A percentile compares a stretch with the other conserved stretches of the same genome.
These are phyloP conservation scores for Wallacemonas collosoma DNA, from an alignment of 208 protist genomes.

Conservation along the genomic window DNA sequence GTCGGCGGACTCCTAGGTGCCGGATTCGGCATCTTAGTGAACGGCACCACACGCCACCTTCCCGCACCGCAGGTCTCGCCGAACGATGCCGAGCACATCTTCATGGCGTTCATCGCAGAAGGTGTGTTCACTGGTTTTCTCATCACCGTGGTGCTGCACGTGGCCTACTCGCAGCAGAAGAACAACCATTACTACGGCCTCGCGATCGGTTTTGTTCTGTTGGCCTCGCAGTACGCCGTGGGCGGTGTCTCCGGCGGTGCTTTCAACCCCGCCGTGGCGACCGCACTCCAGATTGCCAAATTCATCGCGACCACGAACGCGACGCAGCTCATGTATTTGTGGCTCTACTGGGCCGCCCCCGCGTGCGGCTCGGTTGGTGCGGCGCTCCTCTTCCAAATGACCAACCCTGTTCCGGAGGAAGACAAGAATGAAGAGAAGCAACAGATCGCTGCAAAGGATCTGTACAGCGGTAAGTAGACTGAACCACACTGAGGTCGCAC, in stretches of 20 bases:
- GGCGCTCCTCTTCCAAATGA: constrained; percentile 76
- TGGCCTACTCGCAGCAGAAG: constrained; percentile 71
- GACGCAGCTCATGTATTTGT: constrained; percentile 77
- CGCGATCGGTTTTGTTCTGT: constrained; percentile 75
- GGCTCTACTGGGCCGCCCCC: constrained; percentile 83
- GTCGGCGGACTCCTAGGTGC: constrained; percentile 72
- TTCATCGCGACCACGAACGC: constrained; percentile 72
- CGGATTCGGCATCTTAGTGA: constrained; percentile 52
- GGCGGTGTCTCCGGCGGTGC: constrained; percentile 76
- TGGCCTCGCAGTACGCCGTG: constrained; percentile 74
- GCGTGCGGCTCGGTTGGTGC: constrained; percentile 60
- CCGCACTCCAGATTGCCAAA: constrained; percentile 71
- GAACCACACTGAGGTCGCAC: not conserved
- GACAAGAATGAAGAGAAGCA: constrained; percentile 55
- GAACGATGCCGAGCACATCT: constrained; percentile 65
- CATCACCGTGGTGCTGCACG: constrained; percentile 77
- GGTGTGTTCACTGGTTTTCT: constrained; percentile 70
- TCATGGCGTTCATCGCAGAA: constrained; percentile 70
- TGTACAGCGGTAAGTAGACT: constrained; percentile 35
- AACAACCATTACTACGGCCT: constrained; percentile 81
- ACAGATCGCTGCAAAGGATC: constrained; percentile 45
- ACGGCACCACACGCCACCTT: constrained; percentile 63
- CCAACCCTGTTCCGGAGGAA: constrained; percentile 55
- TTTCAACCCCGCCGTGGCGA: constrained; percentile 84
- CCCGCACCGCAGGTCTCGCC: constrained; percentile 74